Evolutionary conservation across 106 monocot species (phyloP), one percentile per base, ranked within the genome.

Genomic region (Chionographis japonica): DNA sequence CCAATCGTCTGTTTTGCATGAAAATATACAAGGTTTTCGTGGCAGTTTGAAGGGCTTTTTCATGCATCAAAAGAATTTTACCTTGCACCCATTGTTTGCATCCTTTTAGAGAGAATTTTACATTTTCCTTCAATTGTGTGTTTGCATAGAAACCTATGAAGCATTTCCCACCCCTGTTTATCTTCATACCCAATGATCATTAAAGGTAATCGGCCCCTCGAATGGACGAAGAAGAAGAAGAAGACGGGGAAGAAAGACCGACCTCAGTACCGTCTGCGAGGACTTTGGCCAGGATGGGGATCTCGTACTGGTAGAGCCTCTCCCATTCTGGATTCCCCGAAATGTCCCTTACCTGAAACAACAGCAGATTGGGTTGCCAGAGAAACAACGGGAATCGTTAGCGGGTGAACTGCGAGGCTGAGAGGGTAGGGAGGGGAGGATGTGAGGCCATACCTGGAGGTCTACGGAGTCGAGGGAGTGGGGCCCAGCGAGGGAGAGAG

Each of bases 231-330:
- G 8, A 52, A 61, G 37, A 65, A 49, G 50, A 50, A 16, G 19
- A 57, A 15, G 49, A 17, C 19, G 4, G 16, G n/a, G n/a, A 40
- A 54, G 15, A 14, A 2, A 15, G 4, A 57, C 51, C 9, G 3
- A 95, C 93, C 90, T 99, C 98, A 35, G 77, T 85, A 55, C 93
- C 98, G 66, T 99, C 98, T 2, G 83, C 75, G 19, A 85, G 83
- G 20, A 93, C 61, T 41, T 74, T 87, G 39, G 93, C 79, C 20
- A 99, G 79, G 13, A 93, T 93, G 35, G 93, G 93, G 14, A 99
- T 92, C 79, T 93, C 98, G 68, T 99, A 90, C 77, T 93, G 87
- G 79, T 93, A 99, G 40, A 68, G 46, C 70, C 68, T 78, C 84
- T 99, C 98, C 93, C 98, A 99, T 19, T 90, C 85, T 1, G 87